These are phyloP conservation scores for Ascobolus immersus DNA, from an alignment of 495 filamentous ascomycete genomes.

Conservation along the genomic window DNA sequence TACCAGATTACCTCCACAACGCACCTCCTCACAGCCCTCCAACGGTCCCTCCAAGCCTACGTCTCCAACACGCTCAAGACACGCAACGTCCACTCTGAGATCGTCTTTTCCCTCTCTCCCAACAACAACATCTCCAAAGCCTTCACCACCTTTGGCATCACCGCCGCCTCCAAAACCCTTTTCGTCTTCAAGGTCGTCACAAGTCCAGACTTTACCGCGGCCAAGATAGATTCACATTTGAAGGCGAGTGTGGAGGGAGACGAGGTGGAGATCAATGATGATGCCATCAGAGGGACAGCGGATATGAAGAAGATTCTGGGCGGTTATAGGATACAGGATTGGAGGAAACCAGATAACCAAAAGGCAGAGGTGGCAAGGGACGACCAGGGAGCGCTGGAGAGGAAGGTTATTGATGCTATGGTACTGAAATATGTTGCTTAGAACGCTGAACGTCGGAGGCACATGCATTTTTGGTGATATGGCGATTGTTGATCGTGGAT, in stretches of 20 bases:
- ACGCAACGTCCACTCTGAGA: conserved; percentile 78
- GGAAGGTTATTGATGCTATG: no score
- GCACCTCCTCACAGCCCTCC: conserved; percentile 53
- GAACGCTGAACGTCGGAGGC: no score
- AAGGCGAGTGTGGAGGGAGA: conserved; percentile 33
- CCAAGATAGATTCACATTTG: conserved; percentile 39
- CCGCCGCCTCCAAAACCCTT: conserved; percentile 38
- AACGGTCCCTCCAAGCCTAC: conserved; percentile 46
- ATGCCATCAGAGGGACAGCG: no score
- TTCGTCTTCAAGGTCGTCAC: conserved; percentile 47
- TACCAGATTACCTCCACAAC: conserved; percentile 35
- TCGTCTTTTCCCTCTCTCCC: conserved; percentile 55
- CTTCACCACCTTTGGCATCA: conserved; percentile 66
- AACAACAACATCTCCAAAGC: conserved; percentile 90
- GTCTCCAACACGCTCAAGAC: conserved; percentile 37
- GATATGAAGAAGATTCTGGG: no score
- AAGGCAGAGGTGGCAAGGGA: no score
- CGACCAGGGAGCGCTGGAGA: no score
- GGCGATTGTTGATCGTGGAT: no score
- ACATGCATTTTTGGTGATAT: no score
- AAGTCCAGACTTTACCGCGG: conserved; percentile 18
- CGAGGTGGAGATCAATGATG: conserved; percentile 19
- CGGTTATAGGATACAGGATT: no score
- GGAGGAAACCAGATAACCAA: no score
- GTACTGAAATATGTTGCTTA: no score